Evolutionary conservation across 2,329 filamentous ascomycete genomes (phyloP), one percentile per base, ranked within the genome.

Genomic region (Colletotrichum neosansevieriae): DNA sequence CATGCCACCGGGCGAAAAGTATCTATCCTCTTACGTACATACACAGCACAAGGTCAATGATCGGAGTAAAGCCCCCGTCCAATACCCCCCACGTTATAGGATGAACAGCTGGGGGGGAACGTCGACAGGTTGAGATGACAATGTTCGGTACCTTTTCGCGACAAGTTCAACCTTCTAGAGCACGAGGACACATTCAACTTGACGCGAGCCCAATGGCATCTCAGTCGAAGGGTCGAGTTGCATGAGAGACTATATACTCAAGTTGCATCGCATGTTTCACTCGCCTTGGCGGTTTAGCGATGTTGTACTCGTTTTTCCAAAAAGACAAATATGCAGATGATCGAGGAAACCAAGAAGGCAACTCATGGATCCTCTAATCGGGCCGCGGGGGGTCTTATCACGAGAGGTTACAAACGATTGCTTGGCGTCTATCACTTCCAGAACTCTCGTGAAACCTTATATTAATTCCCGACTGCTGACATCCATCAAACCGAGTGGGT

Each of bases 1-100:
- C 42, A 42, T 44, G n/a, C n/a, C 19, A 38, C 40, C 57, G 57
- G 57, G 29, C 44, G 44, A 13, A 40, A 40, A 38, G n/a, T 40
- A 45, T 44, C 19, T 40, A 45, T 44, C 19, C 47, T 51, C 47
- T 53, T 53, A 53, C 58, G 47, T 53, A 61, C 58, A 61, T 32
- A 17, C 12, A 12, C 29, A 17, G 4, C 21, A 24, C 21, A 24
- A 21, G 56, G 7, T 17, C 54, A 21, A 58, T 29, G 17, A 58
- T 58, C 56, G 42, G 56, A 58, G 40, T 13, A 49, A 49, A 47
- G 42, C 21, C 17, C 42, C 56, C 56, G 40, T 24, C 32, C 11
- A 21, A 17, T 13, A 42, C 24, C 56, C 51, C 56, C 29, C 54
- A 58, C 24, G 56, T 29, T 19, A 7, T 36, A 42, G 47, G 56